phyloP scores from a whole-genome alignment of 805 yeast species.

The Cyberlindnera petersonii region DNA sequence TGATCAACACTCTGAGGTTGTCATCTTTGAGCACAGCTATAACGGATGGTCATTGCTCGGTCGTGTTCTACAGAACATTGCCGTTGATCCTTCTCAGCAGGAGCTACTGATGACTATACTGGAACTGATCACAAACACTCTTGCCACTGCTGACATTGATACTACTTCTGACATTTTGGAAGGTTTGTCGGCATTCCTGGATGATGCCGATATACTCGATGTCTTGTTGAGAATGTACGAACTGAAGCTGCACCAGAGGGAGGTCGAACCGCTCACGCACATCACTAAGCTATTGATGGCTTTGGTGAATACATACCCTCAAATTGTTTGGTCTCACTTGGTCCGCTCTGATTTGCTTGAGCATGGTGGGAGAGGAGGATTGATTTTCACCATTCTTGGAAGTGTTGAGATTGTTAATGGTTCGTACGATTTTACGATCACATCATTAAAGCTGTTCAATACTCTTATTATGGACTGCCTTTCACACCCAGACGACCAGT shows the following conservation, averaged over 20 bases:
- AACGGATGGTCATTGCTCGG: slow-evolving; percentile 90
- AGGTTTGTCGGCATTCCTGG: slow-evolving; percentile 39
- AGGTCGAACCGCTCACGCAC: slow-evolving; percentile 40
- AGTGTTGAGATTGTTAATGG: slow-evolving; percentile 70
- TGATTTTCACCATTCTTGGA: slow-evolving; percentile 58
- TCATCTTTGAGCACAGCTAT: slow-evolving; percentile 67
- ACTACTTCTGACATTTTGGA: slow-evolving; percentile 38
- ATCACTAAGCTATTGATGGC: slow-evolving; percentile 48
- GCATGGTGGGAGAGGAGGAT: slow-evolving; percentile 59
- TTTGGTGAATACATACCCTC: slow-evolving; percentile 47
- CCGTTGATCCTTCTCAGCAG: slow-evolving; percentile 32
- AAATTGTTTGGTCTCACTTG: slow-evolving; percentile 76
- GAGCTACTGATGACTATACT: slow-evolving; percentile 46
- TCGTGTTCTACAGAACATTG: slow-evolving; percentile 62
- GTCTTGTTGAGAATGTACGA: slow-evolving; percentile 65
- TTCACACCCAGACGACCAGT: slow-evolving; percentile 35
- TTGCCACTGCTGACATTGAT: slow-evolving; percentile 36
- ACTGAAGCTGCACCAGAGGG: slow-evolving; percentile 55
- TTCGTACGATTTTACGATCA: slow-evolving; percentile 57
- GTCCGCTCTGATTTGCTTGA: slow-evolving; percentile 63
- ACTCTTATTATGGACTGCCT: slow-evolving; percentile 48
- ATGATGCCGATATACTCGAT: slow-evolving; percentile 57
- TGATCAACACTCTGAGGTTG: slow-evolving; percentile 36
- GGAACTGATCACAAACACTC: slow-evolving; percentile 45
- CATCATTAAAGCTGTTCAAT: slow-evolving; percentile 52